Conservation (phyloP, 192 early-diverging fungal genomes). For the Oehlia diaphana region DNA sequence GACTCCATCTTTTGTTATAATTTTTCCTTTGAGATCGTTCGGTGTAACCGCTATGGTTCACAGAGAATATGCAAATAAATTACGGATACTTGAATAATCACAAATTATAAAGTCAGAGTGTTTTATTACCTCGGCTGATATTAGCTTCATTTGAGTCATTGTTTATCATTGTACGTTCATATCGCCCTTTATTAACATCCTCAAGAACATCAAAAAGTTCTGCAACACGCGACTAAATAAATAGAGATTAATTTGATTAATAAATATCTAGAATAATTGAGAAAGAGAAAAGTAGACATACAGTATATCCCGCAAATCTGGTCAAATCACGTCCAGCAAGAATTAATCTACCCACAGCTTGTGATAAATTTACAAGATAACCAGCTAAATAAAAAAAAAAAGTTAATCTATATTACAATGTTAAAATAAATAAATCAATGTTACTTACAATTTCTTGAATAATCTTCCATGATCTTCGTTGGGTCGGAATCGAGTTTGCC, state of each 20-base stretch:
- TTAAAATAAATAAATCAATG: background rate
- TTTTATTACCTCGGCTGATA: conserved; percentile 33
- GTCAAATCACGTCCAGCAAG: conserved; percentile 65
- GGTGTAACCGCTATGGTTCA: conserved; percentile 40
- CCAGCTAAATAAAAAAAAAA: conserved; percentile 38
- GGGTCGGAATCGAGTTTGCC: conserved; percentile 50
- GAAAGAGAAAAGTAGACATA: conserved; percentile 16
- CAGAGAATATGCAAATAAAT: conserved; percentile 4
- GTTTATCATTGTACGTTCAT: conserved; percentile 54
- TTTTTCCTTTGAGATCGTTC: conserved; percentile 50
- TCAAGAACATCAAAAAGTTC: conserved; percentile 59
- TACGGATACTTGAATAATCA: background rate
- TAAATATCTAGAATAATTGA: background rate
- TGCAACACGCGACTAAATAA: conserved; percentile 49
- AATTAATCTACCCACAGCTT: conserved; percentile 63
- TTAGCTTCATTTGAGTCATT: conserved; percentile 39
- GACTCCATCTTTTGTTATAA: conserved; percentile 52
- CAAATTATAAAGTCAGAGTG: background rate
- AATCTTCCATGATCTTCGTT: conserved; percentile 61
- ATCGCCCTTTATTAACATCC: conserved; percentile 57
- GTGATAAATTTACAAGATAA: conserved; percentile 64
- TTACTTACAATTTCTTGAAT: conserved; percentile 59
- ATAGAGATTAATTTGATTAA: background rate
- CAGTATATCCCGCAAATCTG: conserved; percentile 63
- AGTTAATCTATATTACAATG: background rate